Percentiles rank a stretch among this genome's conserved stretches.
Evolutionary conservation across 176 grass and related monocot genomes (phyloP).

Genomic region (Rhynchospora tenuis): DNA sequence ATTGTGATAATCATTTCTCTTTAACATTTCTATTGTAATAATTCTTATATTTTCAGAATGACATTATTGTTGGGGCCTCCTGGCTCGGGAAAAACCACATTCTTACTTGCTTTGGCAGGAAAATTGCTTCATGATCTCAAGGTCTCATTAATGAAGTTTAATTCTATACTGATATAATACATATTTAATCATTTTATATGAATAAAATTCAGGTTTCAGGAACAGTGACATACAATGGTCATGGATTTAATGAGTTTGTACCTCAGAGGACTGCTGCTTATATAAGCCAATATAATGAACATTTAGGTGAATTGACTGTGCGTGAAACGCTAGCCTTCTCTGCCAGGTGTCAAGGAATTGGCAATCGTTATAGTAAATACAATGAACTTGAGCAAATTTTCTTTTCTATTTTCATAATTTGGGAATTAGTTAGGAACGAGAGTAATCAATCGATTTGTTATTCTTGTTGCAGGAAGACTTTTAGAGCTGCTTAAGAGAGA

Average conservation of each 20-base stretch:
- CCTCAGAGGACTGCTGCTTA: conserved; percentile 59
- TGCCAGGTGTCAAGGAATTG: conserved; percentile 51
- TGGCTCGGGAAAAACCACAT: conserved; percentile 26
- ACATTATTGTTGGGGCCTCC: conserved; percentile 30
- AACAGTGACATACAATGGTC: conserved; percentile 57
- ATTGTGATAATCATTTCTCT: background rate
- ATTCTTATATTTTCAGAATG: conserved; percentile 13
- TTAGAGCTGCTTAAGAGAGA: conserved; percentile 45
- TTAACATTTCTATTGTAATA: too few relatives aligned
- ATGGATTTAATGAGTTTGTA: conserved; percentile 54
- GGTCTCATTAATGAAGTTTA: background rate
- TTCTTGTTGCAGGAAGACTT: conserved; percentile 30
- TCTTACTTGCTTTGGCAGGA: conserved; percentile 27
- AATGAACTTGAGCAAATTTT: background rate
- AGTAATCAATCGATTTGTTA: conserved; percentile 8
- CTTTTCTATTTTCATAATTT: background rate
- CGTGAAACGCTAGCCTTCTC: conserved; percentile 61
- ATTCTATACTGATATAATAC: too few relatives aligned
- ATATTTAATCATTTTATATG: too few relatives aligned
- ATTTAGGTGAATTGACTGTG: conserved; percentile 61
- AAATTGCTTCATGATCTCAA: conserved; percentile 20
- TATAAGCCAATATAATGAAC: conserved; percentile 55
- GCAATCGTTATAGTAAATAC: conserved; percentile 49
- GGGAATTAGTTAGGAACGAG: background rate
- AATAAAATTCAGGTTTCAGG: conserved; percentile 36